These are phyloP conservation scores for Neoascochyta sp. DNA, from an alignment of 2,329 filamentous ascomycete genomes.

Conservation along the genomic window DNA sequence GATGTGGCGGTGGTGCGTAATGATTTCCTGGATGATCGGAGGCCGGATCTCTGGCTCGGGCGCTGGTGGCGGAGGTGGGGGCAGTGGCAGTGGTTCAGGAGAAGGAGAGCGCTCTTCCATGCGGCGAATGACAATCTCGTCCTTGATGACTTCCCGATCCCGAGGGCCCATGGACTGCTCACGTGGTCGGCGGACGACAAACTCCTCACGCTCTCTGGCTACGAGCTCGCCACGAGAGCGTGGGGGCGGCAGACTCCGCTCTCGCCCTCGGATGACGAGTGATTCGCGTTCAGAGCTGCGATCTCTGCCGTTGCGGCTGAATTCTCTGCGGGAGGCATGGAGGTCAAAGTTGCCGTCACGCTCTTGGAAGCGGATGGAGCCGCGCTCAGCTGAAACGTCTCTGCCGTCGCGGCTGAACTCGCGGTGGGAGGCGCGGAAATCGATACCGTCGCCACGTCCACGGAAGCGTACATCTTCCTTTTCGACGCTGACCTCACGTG, in stretches of 20 bases:
- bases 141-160: conserved; percentile 36
- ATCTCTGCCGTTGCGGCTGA: conserved; percentile 33
- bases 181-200: conserved; percentile 39
- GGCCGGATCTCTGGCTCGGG: conserved; percentile 68
- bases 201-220: conserved; percentile 42
- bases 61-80: conserved; percentile 47
- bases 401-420: conserved; percentile 22
- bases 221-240: conserved; percentile 35
- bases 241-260: conserved; percentile 37
- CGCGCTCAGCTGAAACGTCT: conserved; percentile 24
- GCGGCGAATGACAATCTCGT: conserved; percentile 45
- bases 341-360: conserved; percentile 42
- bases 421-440: conserved; percentile 27
- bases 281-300: conserved; percentile 36
- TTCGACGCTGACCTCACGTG: conserved; percentile 36
- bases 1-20: conserved; percentile 82
- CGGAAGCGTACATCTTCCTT: conserved; percentile 50
- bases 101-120: conserved; percentile 49
- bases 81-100: conserved; percentile 47
- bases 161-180: conserved; percentile 34
- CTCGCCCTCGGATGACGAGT: conserved; percentile 32
- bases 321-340: conserved; percentile 34
- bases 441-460: conserved; percentile 28
- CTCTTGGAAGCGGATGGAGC: conserved; percentile 31
- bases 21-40: conserved; percentile 81